Base-by-base conservation (phyloP, 2,329 filamentous ascomycete species). In the Shiraia sp. region DNA sequence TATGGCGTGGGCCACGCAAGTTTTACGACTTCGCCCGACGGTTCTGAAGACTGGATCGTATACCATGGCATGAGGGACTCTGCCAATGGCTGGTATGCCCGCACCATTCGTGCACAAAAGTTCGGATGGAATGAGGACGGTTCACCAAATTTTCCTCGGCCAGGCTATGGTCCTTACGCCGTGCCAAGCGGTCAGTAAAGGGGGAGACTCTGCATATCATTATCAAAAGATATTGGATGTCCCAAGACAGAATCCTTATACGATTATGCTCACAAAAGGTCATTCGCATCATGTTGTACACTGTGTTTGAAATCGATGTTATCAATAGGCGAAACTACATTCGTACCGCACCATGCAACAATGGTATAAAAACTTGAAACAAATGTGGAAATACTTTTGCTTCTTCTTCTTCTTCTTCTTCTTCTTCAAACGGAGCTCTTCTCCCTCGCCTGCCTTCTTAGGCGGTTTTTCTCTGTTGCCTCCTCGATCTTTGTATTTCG, bases 401-500 rank as follows among this genome's bases (percentile, higher is more conserved):
- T n/a, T n/a, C n/a, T n/a, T n/a, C n/a, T n/a, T n/a, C n/a, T n/a
- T n/a, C n/a, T n/a, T n/a, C n/a, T n/a, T n/a, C n/a, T n/a, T n/a
- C n/a, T n/a, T n/a, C n/a, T 27, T 52, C 42, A 66, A 0, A 66
- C 58, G 22, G 56, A 55, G 19, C 56, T 62, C 45, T 53, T 65
- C 22, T 47, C 55, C 42, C 54, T 58, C 4, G 36, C 45, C 10
- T 41, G 39, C 32, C 47, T 46, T 37, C 57, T 47, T 4, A 65
- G 48, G 37, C 63, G 42, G 29, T 61, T 55, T 46, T 70, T 72
- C 47, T 68, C 57, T n/a, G 65, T 67, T 15, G 73, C 74, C 61
- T 87, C 82, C 46, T 82, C 77, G 40, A 91, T 82, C 68, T 87
- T 85, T 9, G 76, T 76, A 55, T 79, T 76, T 26, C 91, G 77